These are phyloP conservation scores for Arthrobotrys megalospora DNA, from an alignment of 2,329 filamentous ascomycete species.

Conservation along the genomic window DNA sequence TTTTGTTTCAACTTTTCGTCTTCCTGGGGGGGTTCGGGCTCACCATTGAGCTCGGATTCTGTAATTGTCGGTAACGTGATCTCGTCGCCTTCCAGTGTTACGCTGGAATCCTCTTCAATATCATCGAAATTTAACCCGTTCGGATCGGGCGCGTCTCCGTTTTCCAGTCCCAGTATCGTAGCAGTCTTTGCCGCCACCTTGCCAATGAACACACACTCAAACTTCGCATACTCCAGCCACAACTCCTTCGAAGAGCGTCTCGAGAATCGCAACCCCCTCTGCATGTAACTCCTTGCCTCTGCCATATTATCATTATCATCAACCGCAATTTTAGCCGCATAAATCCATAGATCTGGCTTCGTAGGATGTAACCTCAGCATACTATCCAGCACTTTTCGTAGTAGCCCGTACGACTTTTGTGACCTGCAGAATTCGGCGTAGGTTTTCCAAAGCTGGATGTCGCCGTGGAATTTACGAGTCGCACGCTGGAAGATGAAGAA, in stretches of 20 bases:
- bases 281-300: constrained; percentile 85
- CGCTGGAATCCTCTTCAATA: constrained; percentile 65
- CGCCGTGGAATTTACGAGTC: constrained; percentile 85
- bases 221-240: constrained; percentile 90
- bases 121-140: constrained; percentile 70
- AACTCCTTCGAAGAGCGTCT: constrained; percentile 77
- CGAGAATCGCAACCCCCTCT: constrained; percentile 91
- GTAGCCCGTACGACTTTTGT: constrained; percentile 77
- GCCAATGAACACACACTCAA: constrained; percentile 92
- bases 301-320: constrained; percentile 89
- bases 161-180: constrained; percentile 67
- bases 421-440: constrained; percentile 86
- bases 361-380: constrained; percentile 88
- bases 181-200: constrained; percentile 74
- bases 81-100: constrained; percentile 69
- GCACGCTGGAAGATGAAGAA: constrained; percentile 91
- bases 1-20: constrained; percentile 70
- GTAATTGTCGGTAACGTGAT: constrained; percentile 73
- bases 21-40: constrained; percentile 64
- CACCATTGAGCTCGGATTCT: constrained; percentile 74
- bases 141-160: constrained; percentile 76
- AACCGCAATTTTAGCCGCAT: constrained; percentile 82
- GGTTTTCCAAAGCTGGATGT: constrained; percentile 86
- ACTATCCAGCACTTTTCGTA: constrained; percentile 76
- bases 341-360: constrained; percentile 86